Base-by-base conservation (phyloP, 805 yeast species). In the Suhomyces vadensis region DNA sequence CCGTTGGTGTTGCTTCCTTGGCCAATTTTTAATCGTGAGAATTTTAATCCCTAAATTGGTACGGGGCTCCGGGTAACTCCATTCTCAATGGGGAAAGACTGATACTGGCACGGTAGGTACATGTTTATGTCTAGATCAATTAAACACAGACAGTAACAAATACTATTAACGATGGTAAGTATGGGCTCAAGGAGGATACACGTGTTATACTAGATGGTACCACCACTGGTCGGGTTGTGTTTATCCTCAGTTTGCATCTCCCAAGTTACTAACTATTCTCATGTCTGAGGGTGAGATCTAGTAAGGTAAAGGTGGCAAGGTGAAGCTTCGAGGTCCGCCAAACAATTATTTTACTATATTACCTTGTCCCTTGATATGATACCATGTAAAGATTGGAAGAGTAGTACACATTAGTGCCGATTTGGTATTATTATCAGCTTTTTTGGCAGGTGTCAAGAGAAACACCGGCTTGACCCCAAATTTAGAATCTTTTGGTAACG, bases 381-480 rank as follows among this genome's bases (percentile, higher is more conserved):
- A 26, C 5, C 16, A 21, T 9, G 9, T 25, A 23, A 36, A 60
- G 72, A 58, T 78, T 33, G 80, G 83, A 3, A 85, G 77, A 73
- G 58, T 75, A 3, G 51, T 79, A 37, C 92, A 85, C 60, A 46
- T 73, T 33, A 70, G 83, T 3, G 60, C 78, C 16, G 94, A 86
- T 57, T 65, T 84, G 31, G 75, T 79, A 1, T 61, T 86, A 14
- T 64, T 84, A 5, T 82, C 92, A 1, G 82, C 88, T 1, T 75
- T 83, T 40, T 65, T 85, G 11, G 87, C 90, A 1, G 91, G 91
- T 1, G 77, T 86, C 36, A 84, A 81, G 61, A 77, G 87, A 61
- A 79, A 78, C 53, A 80, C 92, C 1, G 92, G 94, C 0, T 65
- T 85, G 21, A 75, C 68, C 6, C 82, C 83, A 26, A 78, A 84